These are phyloP conservation scores for apple (Malus domestica) DNA, from an alignment of 306 rosid species.

Conservation along the genomic window DNA sequence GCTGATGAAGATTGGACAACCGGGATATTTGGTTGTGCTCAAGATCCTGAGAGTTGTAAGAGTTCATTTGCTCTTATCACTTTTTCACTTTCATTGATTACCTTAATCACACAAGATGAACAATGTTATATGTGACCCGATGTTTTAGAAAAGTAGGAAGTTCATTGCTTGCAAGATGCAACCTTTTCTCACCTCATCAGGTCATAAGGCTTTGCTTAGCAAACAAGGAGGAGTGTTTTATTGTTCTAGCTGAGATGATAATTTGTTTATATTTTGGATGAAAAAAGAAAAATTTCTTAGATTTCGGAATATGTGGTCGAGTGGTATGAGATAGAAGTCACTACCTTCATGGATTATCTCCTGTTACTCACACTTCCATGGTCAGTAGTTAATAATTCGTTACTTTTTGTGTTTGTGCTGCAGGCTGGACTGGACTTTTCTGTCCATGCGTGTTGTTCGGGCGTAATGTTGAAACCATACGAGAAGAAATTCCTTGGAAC, in stretches of 20 bases:
- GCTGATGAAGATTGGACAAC: constrained; percentile 70
- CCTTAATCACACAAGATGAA: background rate
- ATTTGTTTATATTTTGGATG: background rate
- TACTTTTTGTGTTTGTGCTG: constrained; percentile 4
- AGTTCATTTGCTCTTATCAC: background rate
- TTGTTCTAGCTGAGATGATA: background rate
- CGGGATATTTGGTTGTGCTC: constrained; percentile 61
- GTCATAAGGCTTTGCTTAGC: background rate
- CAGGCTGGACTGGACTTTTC: constrained; percentile 64
- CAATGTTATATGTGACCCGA: background rate
- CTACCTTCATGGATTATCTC: background rate
- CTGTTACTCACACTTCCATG: background rate
- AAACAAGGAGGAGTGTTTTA: background rate
- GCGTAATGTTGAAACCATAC: constrained; percentile 48
- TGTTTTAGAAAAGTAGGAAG: background rate
- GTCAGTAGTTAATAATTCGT: background rate
- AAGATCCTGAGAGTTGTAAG: constrained; percentile 58
- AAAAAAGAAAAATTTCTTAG: background rate
- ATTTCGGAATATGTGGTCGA: background rate
- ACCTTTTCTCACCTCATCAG: background rate
- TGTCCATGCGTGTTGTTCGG: constrained; percentile 75
- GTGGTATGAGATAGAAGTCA: background rate
- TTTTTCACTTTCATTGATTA: background rate
- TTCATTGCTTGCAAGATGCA: background rate
- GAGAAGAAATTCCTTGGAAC: constrained; percentile 53